Evolutionary conservation across 805 yeast genomes (phyloP), one percentile per base, ranked within the genome.

Genomic region (Candida corydali): DNA sequence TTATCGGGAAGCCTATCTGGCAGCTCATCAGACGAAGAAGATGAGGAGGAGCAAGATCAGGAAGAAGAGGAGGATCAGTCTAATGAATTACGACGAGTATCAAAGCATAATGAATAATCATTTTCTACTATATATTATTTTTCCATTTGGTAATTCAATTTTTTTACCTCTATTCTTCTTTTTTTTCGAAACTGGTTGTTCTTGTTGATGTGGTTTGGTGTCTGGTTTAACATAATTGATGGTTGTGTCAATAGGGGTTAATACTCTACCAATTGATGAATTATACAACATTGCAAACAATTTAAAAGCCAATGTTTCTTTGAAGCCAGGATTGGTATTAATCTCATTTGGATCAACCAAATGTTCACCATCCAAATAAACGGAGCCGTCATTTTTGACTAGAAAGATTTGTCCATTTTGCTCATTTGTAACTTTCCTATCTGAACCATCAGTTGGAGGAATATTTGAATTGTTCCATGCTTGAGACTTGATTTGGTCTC

Each of bases 61-160:
- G 45, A 40, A 7, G 45, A 41, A 12, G 51, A 49, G 15, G 54
- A 46, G 9, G 50, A 45, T 12, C 58, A 54, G 26, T 48, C 51
- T 29, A 61, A 64, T 38, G 66, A 55, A 44, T 59, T 73, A 33
- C 59, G 70, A 29, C 65, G 78, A 41, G 73, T 63, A 16, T 52
- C 64, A 12, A 62, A 57, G 36, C 70, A 63, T 38, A 52, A 49
- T 37, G 54, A 51, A 25, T 59, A 46, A 12, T 27, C 32, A 26
- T 26, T 39, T 39, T 46, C 67, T 52, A 8, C 60, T 58, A 37
- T 63, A 65, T 12, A 76, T 65, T 8, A 75, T 75, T 50, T 78
- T 78, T 1, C 86, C 86, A 49, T 79, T 80, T 8, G 82, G 82
- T 41, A 80, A 60, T 34, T 66, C 75, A 30, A 63, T 54, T 44